Base-by-base conservation (phyloP, 176 grass and related monocot species). In the Carex littledalei region DNA sequence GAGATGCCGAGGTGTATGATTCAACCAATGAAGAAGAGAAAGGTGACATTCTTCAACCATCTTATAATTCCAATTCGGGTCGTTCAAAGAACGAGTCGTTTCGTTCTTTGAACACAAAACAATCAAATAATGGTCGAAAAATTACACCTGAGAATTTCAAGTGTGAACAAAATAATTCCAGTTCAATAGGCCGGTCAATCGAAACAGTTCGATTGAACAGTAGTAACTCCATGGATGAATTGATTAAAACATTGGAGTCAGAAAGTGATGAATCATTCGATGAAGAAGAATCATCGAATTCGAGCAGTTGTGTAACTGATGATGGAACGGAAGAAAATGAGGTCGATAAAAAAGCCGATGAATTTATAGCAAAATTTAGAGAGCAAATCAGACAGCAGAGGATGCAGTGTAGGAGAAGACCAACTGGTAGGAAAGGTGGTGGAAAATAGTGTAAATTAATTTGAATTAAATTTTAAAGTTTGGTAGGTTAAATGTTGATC, bases 291-390 rank as follows among this genome's bases (percentile, higher is more conserved):
- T 90, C 3, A 85, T 92, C 11, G 73, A 78, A 78, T 56, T 78
- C 74, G 7, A 78, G 74, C 26, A 94, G 84, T 74, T 94, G 84
- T 6, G 64, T 88, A 8, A 24, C 66, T 26, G 32, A 78, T 14
- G 34, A 81, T 49, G 50, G 85, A 83, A 63, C 20, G 5, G 76
- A 63, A 32, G 84, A 69, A 62, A 87, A 57, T 67, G 94, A 94
- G 78, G 94, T 97, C 81, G 94, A 97, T 80, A 94, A 84, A 88
- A 97, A 97, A 63, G 94, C 94, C 5, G 89, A 97, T 73, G 92
- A 97, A 84, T 97, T 97, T 87, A 97, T 97, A 8, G 94, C 92
- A 78, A 97, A 94, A 69, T 97, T 97, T 69, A 92, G 94, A 83
- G 89, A 97, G 87, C 92, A 97, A 87, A 97, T 97, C 16, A 91